Evolutionary conservation across 805 yeast genomes (phyloP).

Genomic region (Debaryomyces hansenii): DNA sequence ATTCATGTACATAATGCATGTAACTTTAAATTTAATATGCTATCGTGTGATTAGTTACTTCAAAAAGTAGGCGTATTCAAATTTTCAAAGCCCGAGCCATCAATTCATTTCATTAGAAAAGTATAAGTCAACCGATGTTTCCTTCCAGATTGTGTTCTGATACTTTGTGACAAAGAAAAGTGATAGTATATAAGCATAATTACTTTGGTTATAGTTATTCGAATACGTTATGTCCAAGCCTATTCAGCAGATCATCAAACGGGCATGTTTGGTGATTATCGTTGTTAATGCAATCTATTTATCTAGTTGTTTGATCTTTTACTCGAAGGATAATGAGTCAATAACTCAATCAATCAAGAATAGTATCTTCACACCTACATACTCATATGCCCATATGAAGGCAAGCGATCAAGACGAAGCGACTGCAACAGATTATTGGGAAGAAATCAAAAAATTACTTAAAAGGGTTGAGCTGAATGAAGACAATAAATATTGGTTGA

Average conservation of each 20-base stretch:
- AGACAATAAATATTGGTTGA: slow-evolving; percentile 22
- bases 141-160: too few relatives aligned
- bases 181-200: too few relatives aligned
- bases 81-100: too few relatives aligned
- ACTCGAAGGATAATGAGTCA: background rate
- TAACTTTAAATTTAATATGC: too few relatives aligned
- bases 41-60: too few relatives aligned
- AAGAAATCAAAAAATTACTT: slow-evolving; percentile 12
- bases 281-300: slow-evolving; percentile 12
- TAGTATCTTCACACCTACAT: background rate
- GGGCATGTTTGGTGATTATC: slow-evolving; percentile 3
- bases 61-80: too few relatives aligned
- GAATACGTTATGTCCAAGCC: background rate
- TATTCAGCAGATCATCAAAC: background rate
- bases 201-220: too few relatives aligned
- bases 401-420: slow-evolving; percentile 6
- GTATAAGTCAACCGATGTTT: too few relatives aligned
- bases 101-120: too few relatives aligned
- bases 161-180: too few relatives aligned
- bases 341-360: background rate
- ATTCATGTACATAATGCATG: too few relatives aligned
- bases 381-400: slow-evolving; percentile 4
- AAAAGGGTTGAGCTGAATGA: slow-evolving; percentile 15
- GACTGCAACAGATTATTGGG: slow-evolving; percentile 6
- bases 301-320: slow-evolving; percentile 8